Percentiles rank a stretch among this genome's conserved stretches.
Evolutionary conservation across 2,329 filamentous ascomycete genomes (phyloP).

Genomic region (Gnomoniopsis sp.): DNA sequence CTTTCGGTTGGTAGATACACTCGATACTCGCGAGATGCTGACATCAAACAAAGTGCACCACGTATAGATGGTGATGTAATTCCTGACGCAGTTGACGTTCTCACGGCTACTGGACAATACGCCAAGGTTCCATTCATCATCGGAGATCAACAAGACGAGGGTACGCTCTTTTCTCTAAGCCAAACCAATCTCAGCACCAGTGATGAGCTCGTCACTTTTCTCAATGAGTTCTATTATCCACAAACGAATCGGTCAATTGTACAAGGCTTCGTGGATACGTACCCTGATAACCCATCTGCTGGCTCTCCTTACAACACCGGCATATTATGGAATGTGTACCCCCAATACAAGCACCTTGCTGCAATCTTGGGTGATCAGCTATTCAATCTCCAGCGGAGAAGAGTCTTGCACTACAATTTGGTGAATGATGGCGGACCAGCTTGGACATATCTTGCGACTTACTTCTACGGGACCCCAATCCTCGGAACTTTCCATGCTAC

Average conservation of each 20-base stretch:
- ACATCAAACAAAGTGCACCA: conserved; percentile 35
- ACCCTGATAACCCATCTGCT: conserved; percentile 41
- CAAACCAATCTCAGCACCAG: conserved; percentile 56
- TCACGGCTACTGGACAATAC: conserved; percentile 45
- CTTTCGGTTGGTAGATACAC: too few relatives aligned
- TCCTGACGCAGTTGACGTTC: conserved; percentile 49
- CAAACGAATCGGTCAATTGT: conserved; percentile 40
- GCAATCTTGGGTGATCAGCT: conserved; percentile 62
- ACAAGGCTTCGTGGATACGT: conserved; percentile 48
- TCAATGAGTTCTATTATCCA: conserved; percentile 48
- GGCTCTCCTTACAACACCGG: conserved; percentile 36
- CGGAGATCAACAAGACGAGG: conserved; percentile 64
- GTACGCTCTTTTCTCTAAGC: conserved; percentile 59
- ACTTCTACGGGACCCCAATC: conserved; percentile 56
- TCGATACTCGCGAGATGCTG: too few relatives aligned
- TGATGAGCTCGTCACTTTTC: conserved; percentile 48
- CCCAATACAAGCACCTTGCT: conserved; percentile 61
- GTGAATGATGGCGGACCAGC: conserved; percentile 36
- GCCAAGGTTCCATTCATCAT: conserved; percentile 60
- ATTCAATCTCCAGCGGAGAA: conserved; percentile 37
- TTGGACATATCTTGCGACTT: conserved; percentile 61
- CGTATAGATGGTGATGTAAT: conserved; percentile 56
- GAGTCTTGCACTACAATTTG: conserved; percentile 43
- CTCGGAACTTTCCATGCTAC: conserved; percentile 62
- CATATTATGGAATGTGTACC: conserved; percentile 62